Conservation (phyloP, 306 rosid species). For the Corylus heterophylla region DNA sequence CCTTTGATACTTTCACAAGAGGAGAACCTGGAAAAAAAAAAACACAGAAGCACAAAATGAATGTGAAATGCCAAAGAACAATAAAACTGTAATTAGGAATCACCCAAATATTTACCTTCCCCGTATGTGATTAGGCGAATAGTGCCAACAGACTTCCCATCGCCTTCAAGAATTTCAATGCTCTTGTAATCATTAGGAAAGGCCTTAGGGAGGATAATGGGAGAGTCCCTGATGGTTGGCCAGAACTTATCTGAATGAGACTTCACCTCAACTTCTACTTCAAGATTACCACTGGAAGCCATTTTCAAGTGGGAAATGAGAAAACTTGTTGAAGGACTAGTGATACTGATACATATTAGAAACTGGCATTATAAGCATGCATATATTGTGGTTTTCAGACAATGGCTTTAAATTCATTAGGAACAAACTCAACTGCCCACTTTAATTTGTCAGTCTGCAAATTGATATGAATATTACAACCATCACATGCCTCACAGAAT, state of each 20-base stretch:
- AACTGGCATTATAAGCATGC: background rate
- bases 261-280: conserved; percentile 49
- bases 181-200: conserved; percentile 76
- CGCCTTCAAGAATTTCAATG: conserved; percentile 75
- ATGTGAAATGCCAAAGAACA: too few species aligned
- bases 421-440: conserved; percentile 37
- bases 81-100: background rate
- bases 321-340: too few species aligned
- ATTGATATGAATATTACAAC: background rate
- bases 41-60: background rate
- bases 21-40: conserved; percentile 47
- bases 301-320: background rate
- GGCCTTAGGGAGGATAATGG: conserved; percentile 42
- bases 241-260: conserved; percentile 43
- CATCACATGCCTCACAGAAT: conserved; percentile 18
- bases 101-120: conserved; percentile 44
- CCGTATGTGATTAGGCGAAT: conserved; percentile 56
- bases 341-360: background rate
- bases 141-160: conserved; percentile 74
- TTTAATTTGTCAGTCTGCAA: conserved; percentile 7
- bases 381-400: conserved; percentile 12
- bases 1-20: conserved; percentile 56
- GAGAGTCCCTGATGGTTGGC: conserved; percentile 42
- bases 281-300: conserved; percentile 38
- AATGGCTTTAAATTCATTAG: conserved; percentile 45